phyloP scores from a whole-genome alignment of 2,329 filamentous ascomycete genomes.

The Fusarium annulatum region DNA sequence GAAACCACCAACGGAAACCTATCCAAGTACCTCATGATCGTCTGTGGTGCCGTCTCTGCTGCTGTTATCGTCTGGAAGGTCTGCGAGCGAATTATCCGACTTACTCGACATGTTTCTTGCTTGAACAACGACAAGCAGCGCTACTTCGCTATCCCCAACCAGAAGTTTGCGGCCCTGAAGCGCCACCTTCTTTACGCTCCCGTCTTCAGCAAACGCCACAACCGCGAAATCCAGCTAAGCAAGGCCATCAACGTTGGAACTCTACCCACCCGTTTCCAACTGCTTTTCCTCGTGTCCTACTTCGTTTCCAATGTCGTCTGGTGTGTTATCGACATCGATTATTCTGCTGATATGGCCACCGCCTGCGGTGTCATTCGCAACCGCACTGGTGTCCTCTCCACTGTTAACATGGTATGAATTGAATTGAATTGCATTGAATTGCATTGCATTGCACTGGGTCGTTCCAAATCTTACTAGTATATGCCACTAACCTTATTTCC shows the following conservation, averaged over 20 bases:
- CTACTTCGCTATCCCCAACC: slow-evolving; percentile 75
- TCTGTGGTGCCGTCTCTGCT: slow-evolving; percentile 72
- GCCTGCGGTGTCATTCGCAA: slow-evolving; percentile 68
- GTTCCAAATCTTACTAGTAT: background rate
- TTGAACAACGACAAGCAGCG: slow-evolving; percentile 82
- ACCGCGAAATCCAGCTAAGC: slow-evolving; percentile 71
- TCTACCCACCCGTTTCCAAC: slow-evolving; percentile 70
- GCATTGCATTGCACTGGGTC: background rate
- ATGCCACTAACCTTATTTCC: slow-evolving; percentile 9
- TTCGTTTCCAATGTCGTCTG: slow-evolving; percentile 70
- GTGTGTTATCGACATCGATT: slow-evolving; percentile 72
- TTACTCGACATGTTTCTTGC: slow-evolving; percentile 79
- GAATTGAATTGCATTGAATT: background rate
- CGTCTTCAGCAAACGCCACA: slow-evolving; percentile 70
- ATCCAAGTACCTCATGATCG: slow-evolving; percentile 69
- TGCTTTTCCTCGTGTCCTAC: slow-evolving; percentile 65
- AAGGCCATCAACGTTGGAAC: slow-evolving; percentile 68
- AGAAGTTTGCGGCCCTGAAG: slow-evolving; percentile 70
- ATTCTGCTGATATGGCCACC: slow-evolving; percentile 61
- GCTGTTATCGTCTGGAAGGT: slow-evolving; percentile 76
- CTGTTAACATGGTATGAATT: slow-evolving; percentile 76
- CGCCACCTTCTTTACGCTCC: slow-evolving; percentile 79
- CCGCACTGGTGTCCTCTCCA: slow-evolving; percentile 75
- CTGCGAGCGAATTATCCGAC: slow-evolving; percentile 68
- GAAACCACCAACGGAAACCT: slow-evolving; percentile 59